Evolutionary conservation across 2,329 filamentous ascomycete species (phyloP), one percentile per base, ranked within the genome.

Genomic region (Colletotrichum camelliae): DNA sequence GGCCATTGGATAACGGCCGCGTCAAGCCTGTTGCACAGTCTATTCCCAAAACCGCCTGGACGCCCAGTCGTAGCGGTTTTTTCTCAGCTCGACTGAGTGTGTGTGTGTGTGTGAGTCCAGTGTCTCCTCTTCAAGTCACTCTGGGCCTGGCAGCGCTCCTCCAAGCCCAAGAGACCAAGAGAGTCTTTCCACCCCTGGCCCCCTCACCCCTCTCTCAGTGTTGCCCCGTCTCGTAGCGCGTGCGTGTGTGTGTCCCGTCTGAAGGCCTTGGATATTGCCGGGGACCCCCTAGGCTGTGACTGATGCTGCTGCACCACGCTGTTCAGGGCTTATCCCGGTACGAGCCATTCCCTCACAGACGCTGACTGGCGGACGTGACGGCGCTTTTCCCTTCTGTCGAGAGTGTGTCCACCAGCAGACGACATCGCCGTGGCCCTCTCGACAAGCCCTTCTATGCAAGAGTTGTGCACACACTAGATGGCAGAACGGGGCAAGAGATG

Each of bases 1-100:
- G 16, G 61, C 72, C 68, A 75, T 72, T 75, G 72, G 68, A 33
- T 52, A 31, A 33, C 39, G 39, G 69, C 55, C 62, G 73, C 70
- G 55, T 72, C 69, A 58, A 75, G 57, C 31, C 27, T 57, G 69
- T 55, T 33, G 68, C 62, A 33, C 68, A 62, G 68, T 57, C 70
- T 62, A 64, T 37, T 18, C 72, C 69, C 72, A 72, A 67, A 72
- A 33, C 37, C 39, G 67, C 67, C 58, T 70, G 70, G 27, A 61
- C 33, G 18, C 29, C 52, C 64, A 67, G 52, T 61, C 5, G 55
- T 66, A 39, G 62, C 62, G 18, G 15, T n/a, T 52, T 48, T 13
- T 37, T 15, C 29, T 33, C 21, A 29, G 55, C 55, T 58, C 55
- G 55, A 31, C 27, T 31, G 55, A 58, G 55, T 27, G 55, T 13